Base-by-base conservation (phyloP, 306 rosid genomes). In the Calophaca sinica region DNA sequence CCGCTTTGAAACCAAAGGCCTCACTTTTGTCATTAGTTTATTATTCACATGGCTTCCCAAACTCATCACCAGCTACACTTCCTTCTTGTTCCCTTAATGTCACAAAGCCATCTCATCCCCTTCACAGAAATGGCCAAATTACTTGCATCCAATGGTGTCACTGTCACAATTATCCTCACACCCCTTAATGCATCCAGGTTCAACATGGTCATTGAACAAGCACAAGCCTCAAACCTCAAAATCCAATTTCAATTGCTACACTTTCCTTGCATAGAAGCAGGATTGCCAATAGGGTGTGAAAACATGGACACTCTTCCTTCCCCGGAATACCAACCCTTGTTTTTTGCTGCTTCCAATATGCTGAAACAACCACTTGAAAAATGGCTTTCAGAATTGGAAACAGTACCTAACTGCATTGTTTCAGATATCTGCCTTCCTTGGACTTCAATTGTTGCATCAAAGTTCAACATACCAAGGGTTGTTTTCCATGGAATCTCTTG, bases 21-120 rank as follows among this genome's bases (percentile, higher is more conserved):
- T 50, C 63, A 9, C 3, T 33, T 28, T 31, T 7, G 12, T 7
- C 35, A 66, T 44, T 5, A 29, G 5, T 66, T 64, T 26, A 39
- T 64, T 26, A 39, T 42, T 41, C 33, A 50, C 26, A 81, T 86
- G 89, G 86, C 83, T 78, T 84, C 75, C 7, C 41, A 41, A 77
- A 28, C 42, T 9, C 33, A 53, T 12, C 15, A 48, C 7, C 81
- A 76, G 7, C 86, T 62, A 68, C 93, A 89, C 86, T 91, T 87
- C 46, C 87, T 91, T 28, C 61, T 91, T 3, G 38, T 89, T 32
- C 94, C 97, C 5, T 81, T 91, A 0, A 83, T 91, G 94, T 92
- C 94, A 26, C 97, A 87, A 81, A 93, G 96, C 81, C 97, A 88
- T 54, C 88, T 89, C 86, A 85, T 91, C 12, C 97, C 97, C 36